Percentiles rank a stretch among this genome's conserved stretches.
phyloP scores from a whole-genome alignment of 2,329 filamentous ascomycete genomes.

The Ilyonectria mors-panacis region DNA sequence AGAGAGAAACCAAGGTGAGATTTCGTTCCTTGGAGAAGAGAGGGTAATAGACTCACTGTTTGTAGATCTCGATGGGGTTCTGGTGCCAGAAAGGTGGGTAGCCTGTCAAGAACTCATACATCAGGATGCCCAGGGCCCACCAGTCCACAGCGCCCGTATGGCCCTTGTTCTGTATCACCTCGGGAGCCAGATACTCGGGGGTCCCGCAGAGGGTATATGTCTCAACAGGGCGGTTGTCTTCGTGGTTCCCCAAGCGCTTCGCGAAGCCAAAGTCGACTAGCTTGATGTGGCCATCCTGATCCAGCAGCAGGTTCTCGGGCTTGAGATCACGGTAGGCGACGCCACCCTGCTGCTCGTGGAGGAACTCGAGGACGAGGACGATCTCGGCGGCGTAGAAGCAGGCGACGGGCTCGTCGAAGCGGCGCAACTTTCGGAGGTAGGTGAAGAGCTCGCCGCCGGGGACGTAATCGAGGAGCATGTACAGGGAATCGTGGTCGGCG shows the following conservation, averaged over 20 bases:
- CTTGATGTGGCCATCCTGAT: constrained; percentile 84
- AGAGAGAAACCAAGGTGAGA: constrained; percentile 7
- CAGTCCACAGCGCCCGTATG: constrained; percentile 85
- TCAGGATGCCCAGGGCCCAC: constrained; percentile 88
- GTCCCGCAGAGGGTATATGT: constrained; percentile 89
- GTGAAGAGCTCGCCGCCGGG: constrained; percentile 89
- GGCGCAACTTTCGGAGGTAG: constrained; percentile 82
- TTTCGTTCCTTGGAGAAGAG: neutral
- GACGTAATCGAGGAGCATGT: constrained; percentile 88
- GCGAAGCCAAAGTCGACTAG: constrained; percentile 90
- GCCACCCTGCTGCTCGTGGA: constrained; percentile 83
- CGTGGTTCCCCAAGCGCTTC: constrained; percentile 77
- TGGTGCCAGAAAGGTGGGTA: constrained; percentile 91
- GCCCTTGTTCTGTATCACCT: constrained; percentile 88
- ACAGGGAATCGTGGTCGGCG: constrained; percentile 83
- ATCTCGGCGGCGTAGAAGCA: constrained; percentile 90
- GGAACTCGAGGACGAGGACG: constrained; percentile 83
- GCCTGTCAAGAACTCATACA: constrained; percentile 88
- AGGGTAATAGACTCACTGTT: constrained; percentile 68
- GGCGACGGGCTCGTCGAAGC: constrained; percentile 84
- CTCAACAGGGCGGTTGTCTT: constrained; percentile 67
- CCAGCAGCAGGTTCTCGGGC: constrained; percentile 85
- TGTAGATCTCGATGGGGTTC: constrained; percentile 90
- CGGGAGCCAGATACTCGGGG: constrained; percentile 86
- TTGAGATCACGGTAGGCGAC: constrained; percentile 88